A percentile compares a stretch with the other conserved stretches of the same genome.
Evolutionary conservation across 495 filamentous ascomycete genomes (phyloP).

Genomic region (Podospora appendiculata): DNA sequence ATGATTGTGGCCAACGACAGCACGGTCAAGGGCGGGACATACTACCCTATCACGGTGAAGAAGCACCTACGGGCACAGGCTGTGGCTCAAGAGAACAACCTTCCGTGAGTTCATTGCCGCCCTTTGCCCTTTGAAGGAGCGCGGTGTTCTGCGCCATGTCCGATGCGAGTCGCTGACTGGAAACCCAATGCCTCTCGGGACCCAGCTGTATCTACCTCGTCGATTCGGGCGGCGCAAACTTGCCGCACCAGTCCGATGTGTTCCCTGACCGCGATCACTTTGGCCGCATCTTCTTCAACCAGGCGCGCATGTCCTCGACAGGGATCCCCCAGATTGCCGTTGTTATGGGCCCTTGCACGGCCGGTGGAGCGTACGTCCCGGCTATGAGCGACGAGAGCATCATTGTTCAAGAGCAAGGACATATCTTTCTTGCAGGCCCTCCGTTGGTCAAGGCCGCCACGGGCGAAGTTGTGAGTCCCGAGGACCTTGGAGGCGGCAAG

Average conservation of each 20-base stretch:
- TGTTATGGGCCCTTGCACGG: slow-evolving; percentile 97
- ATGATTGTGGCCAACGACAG: slow-evolving; percentile 96
- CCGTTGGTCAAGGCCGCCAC: slow-evolving; percentile 96
- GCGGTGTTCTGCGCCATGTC: not conserved
- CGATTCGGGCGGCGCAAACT: slow-evolving; percentile 91
- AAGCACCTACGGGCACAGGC: slow-evolving; percentile 93
- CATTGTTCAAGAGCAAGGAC: slow-evolving; percentile 89
- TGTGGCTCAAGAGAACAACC: slow-evolving; percentile 80
- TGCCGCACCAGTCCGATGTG: slow-evolving; percentile 92
- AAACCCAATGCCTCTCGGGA: too few relatives aligned
- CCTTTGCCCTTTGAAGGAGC: not conserved
- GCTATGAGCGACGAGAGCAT: slow-evolving; percentile 97
- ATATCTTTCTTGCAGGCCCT: slow-evolving; percentile 93
- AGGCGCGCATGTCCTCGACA: slow-evolving; percentile 79
- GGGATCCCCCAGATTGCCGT: slow-evolving; percentile 92
- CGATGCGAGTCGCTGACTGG: not conserved
- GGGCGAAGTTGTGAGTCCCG: slow-evolving; percentile 84
- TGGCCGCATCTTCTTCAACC: slow-evolving; percentile 97
- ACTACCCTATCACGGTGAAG: slow-evolving; percentile 96
- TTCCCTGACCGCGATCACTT: slow-evolving; percentile 96
- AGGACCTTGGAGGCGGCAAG: slow-evolving; percentile 89
- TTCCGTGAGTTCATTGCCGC: slow-evolving; percentile 39
- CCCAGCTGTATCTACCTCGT: slow-evolving; percentile 85
- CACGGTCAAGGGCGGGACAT: slow-evolving; percentile 98
- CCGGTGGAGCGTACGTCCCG: slow-evolving; percentile 92